Percentiles rank a stretch among this genome's conserved stretches.
phyloP scores from a whole-genome alignment of 2,329 filamentous ascomycete genomes.

The Aquanectria penicillioides region DNA sequence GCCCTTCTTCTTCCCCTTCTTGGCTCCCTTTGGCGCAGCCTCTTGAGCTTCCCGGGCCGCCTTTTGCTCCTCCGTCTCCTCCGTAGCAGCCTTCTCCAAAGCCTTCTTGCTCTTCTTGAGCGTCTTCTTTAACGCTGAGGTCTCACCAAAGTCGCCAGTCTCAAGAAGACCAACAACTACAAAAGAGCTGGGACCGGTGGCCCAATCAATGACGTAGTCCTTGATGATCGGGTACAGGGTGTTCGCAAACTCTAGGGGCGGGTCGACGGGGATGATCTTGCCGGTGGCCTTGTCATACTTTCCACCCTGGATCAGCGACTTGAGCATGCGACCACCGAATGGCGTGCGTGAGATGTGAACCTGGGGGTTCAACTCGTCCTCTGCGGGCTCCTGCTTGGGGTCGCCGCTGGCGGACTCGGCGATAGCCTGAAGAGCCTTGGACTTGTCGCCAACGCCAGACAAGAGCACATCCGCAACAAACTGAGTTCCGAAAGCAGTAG shows the following conservation, averaged over 20 bases:
- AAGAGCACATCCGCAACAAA: slow-evolving; percentile 86
- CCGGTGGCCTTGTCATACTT: slow-evolving; percentile 81
- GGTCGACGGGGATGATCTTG: slow-evolving; percentile 75
- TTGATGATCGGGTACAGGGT: slow-evolving; percentile 85
- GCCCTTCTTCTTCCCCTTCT: slow-evolving; percentile 55
- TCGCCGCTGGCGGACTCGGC: slow-evolving; percentile 71
- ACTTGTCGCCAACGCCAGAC: slow-evolving; percentile 78
- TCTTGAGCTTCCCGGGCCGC: slow-evolving; percentile 60
- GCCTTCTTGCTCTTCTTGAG: slow-evolving; percentile 79
- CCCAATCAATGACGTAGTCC: slow-evolving; percentile 81
- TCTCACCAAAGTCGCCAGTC: slow-evolving; percentile 74
- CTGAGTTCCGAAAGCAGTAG: slow-evolving; percentile 86
- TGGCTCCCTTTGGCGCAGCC: slow-evolving; percentile 54
- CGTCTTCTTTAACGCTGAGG: slow-evolving; percentile 72
- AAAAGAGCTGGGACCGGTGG: slow-evolving; percentile 85
- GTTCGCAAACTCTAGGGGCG: slow-evolving; percentile 82
- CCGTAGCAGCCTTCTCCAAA: slow-evolving; percentile 73
- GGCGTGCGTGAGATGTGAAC: slow-evolving; percentile 70
- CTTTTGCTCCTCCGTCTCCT: slow-evolving; percentile 65
- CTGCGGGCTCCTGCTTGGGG: slow-evolving; percentile 54
- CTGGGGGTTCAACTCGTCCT: slow-evolving; percentile 52
- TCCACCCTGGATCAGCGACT: slow-evolving; percentile 89
- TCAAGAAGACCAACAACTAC: slow-evolving; percentile 86
- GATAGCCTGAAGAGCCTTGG: slow-evolving; percentile 75
- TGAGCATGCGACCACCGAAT: slow-evolving; percentile 84